Evolutionary conservation across 116 monocot species (phyloP), one percentile per base, ranked within the genome.

Genomic region (Dioscorea cayenensis): DNA sequence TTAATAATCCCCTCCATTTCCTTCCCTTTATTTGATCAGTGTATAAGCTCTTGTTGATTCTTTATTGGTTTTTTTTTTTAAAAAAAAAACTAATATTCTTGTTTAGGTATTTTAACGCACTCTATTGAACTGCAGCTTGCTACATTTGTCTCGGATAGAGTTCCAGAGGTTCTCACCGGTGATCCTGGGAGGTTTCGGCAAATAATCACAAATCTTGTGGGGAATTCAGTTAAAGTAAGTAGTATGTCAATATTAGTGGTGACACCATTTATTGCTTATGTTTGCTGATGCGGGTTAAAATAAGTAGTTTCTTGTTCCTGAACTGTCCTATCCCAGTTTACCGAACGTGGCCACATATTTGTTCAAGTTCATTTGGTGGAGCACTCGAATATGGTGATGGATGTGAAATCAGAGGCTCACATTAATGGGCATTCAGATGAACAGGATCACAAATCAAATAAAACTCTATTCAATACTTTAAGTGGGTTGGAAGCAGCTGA

Each of bases 101-200:
- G 43, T 43, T 43, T 43, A 43, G 0, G 1, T 43, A 43, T 43
- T 12, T 43, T 43, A 43, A 43, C 11, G 43, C 43, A 43, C 43
- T 43, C 43, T 43, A 32, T 32, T 32, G 32, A 43, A 43, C 43
- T 6, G 76, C 76, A 99, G 99, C 88, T 99, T 71, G 90, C 99
- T 50, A 94, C 86, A 20, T 99, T 94, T 75, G 99, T 99, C 64
- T 94, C 94, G 3, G 78, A 86, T 58, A 71, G 48, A 67, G 91
- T 99, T 79, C 99, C 99, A 28, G 78, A 83, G 65, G 69, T 99
- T 76, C 82, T 99, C n/a, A 85, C 77, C 52, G 99, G 99, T 28
- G 99, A 99, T 73, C 91, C 94, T 61, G 89, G 93, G 55, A 91
- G 94, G 66, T 91, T 99, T 77, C 90, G 99, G 25, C 99, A 94